These are phyloP conservation scores for Hymenotorrendiella dingleyae DNA, from an alignment of 2,329 filamentous ascomycete species.

Conservation along the genomic window DNA sequence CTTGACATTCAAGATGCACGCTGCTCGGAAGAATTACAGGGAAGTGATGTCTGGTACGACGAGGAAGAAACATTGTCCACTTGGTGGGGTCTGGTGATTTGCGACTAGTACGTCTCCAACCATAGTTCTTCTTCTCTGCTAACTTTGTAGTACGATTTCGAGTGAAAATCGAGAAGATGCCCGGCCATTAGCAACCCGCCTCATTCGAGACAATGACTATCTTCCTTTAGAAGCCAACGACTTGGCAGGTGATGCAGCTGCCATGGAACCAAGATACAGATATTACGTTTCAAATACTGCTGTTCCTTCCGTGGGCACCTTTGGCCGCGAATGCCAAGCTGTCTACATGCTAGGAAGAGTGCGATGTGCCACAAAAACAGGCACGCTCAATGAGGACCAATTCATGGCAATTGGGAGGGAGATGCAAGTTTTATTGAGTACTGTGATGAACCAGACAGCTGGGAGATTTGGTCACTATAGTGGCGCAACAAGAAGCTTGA, in stretches of 20 bases:
- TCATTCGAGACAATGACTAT: constrained; percentile 15
- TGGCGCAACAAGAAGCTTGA: constrained; percentile 15
- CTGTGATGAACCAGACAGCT: constrained; percentile 14
- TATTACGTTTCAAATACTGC: constrained; percentile 16
- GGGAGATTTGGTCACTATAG: constrained; percentile 14
- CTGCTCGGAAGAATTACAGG: constrained; percentile 13
- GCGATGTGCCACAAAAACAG: constrained; percentile 5
- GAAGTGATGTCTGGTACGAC: constrained; percentile 17
- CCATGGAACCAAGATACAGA: constrained; percentile 6
- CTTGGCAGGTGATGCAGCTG: constrained; percentile 6
- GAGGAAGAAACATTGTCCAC: constrained; percentile 18
- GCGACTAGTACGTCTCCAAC: constrained; percentile 18
- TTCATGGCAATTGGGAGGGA: constrained; percentile 14
- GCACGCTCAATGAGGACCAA: constrained; percentile 6
- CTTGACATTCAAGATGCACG: constrained; percentile 15
- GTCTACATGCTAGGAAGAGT: constrained; percentile 17
- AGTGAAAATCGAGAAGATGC: constrained; percentile 12
- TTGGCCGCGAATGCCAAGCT: constrained; percentile 22
- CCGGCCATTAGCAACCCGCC: constrained; percentile 14
- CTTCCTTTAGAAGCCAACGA: constrained; percentile 15
- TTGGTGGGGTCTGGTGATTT: constrained; percentile 23
- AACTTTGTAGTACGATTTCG: constrained; percentile 11
- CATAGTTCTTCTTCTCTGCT: neutral
- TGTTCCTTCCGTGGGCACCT: constrained; percentile 12
- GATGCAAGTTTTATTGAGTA: constrained; percentile 12